Evolutionary conservation across 768 basidiomycete species (phyloP), one percentile per base, ranked within the genome.

Genomic region (Ramaria sp.): DNA sequence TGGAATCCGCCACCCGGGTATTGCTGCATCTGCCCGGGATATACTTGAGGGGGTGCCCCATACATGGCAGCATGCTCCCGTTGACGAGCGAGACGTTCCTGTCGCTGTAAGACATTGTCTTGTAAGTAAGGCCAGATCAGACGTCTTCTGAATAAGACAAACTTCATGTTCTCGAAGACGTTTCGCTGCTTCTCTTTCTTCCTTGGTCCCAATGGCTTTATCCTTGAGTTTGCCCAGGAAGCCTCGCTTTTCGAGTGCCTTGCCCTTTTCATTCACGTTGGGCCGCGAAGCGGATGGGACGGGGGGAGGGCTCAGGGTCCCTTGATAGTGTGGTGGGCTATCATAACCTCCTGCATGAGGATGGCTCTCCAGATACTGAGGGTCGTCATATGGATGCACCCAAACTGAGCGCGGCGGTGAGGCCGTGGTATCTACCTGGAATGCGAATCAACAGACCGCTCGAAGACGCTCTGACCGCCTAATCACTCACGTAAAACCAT

Each of bases 341-440:
- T 48, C 51, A 59, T 76, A 75, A 56, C 75, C 70, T 54, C 65
- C 66, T 7, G 71, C 60, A 4, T 79, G 75, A 7, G 82, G 79
- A 59, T 84, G 77, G 47, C 78, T 75, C 4, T 59, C 62, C n/a
- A 85, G 72, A 66, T 76, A 87, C 52, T 79, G 73, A 47, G 82
- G 78, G 64, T 87, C 84, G 56, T 87, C 82, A 58, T 79, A 79
- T 1, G 87, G 86, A 63, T 89, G 85, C 1, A 74, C 73, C 87
- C 86, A 89, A 62, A 81, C 86, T 0, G 80, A 74, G 0, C 86
- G 78, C 1, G 83, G 79, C 7, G 87, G 86, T 7, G 66, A 71
- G 0, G 80, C 78, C 57, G 69, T 72, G 0, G 84, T 86, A 59
- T 88, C 83, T 17, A 86, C 81, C 82, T 85, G 48, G 0, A 51